Base-by-base conservation (phyloP, 306 rosid genomes). In the Inga oerstediana region DNA sequence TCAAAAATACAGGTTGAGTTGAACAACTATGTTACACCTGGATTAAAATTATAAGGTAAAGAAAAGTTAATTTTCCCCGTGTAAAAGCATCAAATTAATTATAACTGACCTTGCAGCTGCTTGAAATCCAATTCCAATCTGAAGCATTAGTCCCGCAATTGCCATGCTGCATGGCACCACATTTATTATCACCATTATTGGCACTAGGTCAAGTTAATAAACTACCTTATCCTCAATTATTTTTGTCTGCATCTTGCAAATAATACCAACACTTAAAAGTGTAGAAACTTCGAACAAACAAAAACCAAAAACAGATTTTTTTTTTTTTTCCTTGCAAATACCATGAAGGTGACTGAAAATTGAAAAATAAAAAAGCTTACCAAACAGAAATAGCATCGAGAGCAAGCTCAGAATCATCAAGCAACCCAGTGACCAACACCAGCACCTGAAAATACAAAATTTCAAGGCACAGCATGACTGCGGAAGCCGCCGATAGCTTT, bases 391-490 rank as follows among this genome's bases (percentile, higher is more conserved):
- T 85, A 51, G 98, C 87, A 72, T 88, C 89, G 15, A 93, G 81
- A 35, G 98, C 86, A 17, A 93, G 84, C 85, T 89, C 88, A 41
- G 98, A 91, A 44, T 92, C 74, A 1, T 86, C 37, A 4, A 93
- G 97, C 85, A 93, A 49, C 0, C 98, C 98, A 43, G 97, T 89
- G 46, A 93, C 66, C 27, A 93, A 78, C 1, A 93, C 97, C 2
- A 93, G 77, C 7, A 89, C 73, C 90, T 93, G 98, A 64, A 81
- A 90, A 14, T 93, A 93, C 98, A 97, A 93, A 0, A 81, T 82
- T 78, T 93, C 98, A 84, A 93, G 85, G 13, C 98, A 93, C 43
- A 93, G 75, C 98, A 93, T 93, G 65, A 93, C 94, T 1, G 98
- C 98, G 10, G 97, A 93, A 0, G 91, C 90, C 0, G 84, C 69